Percentiles rank a stretch among this genome's conserved stretches.
These are phyloP conservation scores for Candida chauliodis DNA, from an alignment of 805 yeast species.

Conservation along the genomic window DNA sequence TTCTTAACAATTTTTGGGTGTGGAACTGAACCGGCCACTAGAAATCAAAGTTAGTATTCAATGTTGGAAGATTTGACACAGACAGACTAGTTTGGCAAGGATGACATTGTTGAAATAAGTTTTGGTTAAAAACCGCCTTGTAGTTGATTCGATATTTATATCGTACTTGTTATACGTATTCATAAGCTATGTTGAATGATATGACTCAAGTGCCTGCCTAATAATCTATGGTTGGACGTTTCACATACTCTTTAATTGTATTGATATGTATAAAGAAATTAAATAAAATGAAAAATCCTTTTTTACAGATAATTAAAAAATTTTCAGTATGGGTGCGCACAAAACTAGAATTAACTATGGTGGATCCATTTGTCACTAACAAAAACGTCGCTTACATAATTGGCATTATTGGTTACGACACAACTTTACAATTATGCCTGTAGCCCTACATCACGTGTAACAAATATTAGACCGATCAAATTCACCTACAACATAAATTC, in stretches of 20 bases:
- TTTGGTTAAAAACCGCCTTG: too few relatives aligned
- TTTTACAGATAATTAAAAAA: background rate
- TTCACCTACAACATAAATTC: too few relatives aligned
- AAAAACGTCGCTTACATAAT: too few relatives aligned
- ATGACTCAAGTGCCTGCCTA: too few relatives aligned
- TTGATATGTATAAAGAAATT: constrained; percentile 4
- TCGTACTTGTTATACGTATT: background rate
- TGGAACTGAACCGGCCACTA: constrained; percentile 93
- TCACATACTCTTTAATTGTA: constrained; percentile 7
- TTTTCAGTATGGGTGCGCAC: constrained; percentile 6
- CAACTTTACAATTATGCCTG: background rate
- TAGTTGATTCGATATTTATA: too few relatives aligned
- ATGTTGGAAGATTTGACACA: background rate
- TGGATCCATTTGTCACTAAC: too few relatives aligned
- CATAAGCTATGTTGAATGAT: too few relatives aligned
- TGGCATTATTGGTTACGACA: constrained; percentile 1
- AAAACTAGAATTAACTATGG: too few relatives aligned
- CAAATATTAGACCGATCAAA: background rate
- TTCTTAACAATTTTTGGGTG: constrained; percentile 99
- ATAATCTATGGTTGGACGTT: too few relatives aligned
- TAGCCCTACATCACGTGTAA: constrained; percentile 1
- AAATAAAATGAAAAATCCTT: constrained; percentile 1
- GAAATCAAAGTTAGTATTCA: constrained; percentile 7
- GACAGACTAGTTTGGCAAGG: too few relatives aligned
- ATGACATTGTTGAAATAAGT: too few relatives aligned